Evolutionary conservation across 2,329 filamentous ascomycete genomes (phyloP).

Genomic region (Scortechinia acanthostroma): DNA sequence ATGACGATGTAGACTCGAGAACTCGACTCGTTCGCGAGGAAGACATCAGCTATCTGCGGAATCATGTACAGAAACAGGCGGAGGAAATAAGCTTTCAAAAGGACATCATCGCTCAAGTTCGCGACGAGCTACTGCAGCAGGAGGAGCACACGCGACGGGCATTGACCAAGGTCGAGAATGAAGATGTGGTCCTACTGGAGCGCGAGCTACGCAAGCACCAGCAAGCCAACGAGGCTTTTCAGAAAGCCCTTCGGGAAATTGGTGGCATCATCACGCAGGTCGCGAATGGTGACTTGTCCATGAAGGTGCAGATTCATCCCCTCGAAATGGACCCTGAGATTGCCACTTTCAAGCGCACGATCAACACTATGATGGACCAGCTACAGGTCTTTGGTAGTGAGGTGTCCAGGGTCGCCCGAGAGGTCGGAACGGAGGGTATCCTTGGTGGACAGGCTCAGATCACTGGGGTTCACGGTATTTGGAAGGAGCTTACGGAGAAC

Average conservation of each 20-base stretch:
- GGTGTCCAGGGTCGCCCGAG: constrained; percentile 41
- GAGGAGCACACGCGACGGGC: neutral
- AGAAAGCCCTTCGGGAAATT: constrained; percentile 64
- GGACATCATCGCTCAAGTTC: neutral
- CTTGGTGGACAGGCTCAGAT: constrained; percentile 43
- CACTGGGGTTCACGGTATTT: constrained; percentile 43
- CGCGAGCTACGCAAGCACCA: constrained; percentile 44
- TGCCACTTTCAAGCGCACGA: constrained; percentile 60
- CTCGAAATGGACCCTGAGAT: constrained; percentile 67
- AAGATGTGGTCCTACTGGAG: neutral
- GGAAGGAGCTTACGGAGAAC: constrained; percentile 38
- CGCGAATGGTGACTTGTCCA: constrained; percentile 62
- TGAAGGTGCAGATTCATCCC: constrained; percentile 62
- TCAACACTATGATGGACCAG: constrained; percentile 48
- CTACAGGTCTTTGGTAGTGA: constrained; percentile 43
- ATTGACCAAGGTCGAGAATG: neutral
- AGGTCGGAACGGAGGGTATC: constrained; percentile 44
- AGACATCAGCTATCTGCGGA: constrained; percentile 1
- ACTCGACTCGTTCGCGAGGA: neutral
- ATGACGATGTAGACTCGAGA: neutral
- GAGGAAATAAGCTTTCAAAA: constrained; percentile 2
- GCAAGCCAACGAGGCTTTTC: constrained; percentile 65
- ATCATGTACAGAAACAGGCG: constrained; percentile 1
- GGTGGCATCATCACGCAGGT: constrained; percentile 65
- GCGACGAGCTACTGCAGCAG: neutral